These are phyloP conservation scores for Diospyros kaki DNA, from an alignment of 148 eudicot species.

Conservation along the genomic window DNA sequence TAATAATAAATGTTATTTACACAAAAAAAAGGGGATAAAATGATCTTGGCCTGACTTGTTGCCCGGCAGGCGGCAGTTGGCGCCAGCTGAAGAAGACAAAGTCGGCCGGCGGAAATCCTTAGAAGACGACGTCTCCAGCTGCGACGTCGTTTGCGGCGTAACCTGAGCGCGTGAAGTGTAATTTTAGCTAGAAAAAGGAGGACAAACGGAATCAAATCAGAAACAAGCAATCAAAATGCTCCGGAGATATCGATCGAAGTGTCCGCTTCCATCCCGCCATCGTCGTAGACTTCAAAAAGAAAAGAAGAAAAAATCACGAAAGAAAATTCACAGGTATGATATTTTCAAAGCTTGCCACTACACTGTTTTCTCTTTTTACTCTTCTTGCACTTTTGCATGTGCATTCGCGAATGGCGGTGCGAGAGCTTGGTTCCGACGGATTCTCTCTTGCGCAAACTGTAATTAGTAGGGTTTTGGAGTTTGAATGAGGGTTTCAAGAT, in stretches of 20 bases:
- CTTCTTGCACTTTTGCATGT: background rate
- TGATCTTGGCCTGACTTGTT: too few relatives aligned
- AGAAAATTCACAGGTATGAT: slow-evolving; percentile 2
- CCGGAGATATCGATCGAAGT: background rate
- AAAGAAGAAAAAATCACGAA: background rate
- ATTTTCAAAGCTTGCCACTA: too few relatives aligned
- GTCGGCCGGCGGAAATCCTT: too few relatives aligned
- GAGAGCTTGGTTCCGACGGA: background rate
- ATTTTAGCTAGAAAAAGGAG: too few relatives aligned
- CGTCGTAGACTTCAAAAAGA: slow-evolving; percentile 2
- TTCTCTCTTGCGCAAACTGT: background rate
- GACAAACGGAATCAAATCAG: too few relatives aligned
- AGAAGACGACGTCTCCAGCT: too few relatives aligned
- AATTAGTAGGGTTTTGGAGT: background rate
- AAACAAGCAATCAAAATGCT: background rate
- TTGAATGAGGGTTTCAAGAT: background rate
- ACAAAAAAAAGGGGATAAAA: too few relatives aligned
- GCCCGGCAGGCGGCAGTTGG: too few relatives aligned
- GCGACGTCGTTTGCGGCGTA: too few relatives aligned
- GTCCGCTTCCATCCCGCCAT: background rate
- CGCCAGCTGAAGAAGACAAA: too few relatives aligned
- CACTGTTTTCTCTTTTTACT: background rate
- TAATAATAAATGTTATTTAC: too few relatives aligned
- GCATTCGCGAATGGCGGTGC: background rate
- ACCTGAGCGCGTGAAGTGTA: too few relatives aligned